These are phyloP conservation scores for Skeletonema grethae DNA, from an alignment of 108 stramenopile species.

Conservation along the genomic window DNA sequence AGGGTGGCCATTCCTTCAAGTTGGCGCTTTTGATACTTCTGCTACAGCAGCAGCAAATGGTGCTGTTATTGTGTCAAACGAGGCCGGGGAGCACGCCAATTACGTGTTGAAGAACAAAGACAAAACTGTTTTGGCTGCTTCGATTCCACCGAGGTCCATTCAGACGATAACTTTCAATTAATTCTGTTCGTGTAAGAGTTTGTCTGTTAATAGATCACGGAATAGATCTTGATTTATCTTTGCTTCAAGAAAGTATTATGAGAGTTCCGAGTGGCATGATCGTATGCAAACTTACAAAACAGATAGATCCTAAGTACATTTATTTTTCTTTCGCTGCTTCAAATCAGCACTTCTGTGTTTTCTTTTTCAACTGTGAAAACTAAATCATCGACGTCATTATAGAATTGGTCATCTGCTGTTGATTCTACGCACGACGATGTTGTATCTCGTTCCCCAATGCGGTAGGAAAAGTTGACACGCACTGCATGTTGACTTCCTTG, in stretches of 20 bases:
- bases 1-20: conserved; percentile 90
- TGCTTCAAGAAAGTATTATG: too few relatives aligned
- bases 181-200: too few relatives aligned
- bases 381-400: background rate
- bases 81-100: conserved; percentile 73
- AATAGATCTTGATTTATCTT: background rate
- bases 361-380: background rate
- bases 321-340: background rate
- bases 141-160: conserved; percentile 80
- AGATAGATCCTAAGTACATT: background rate
- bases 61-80: conserved; percentile 72
- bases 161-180: conserved; percentile 62
- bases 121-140: conserved; percentile 59
- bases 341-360: background rate
- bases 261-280: too few relatives aligned
- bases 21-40: conserved; percentile 75
- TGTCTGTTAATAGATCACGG: too few relatives aligned
- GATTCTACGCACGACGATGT: background rate
- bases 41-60: conserved; percentile 45
- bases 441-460: background rate
- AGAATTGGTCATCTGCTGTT: background rate
- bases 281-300: background rate
- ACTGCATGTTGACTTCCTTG: background rate
- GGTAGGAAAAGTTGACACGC: background rate
- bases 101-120: conserved; percentile 67